Conservation (phyloP, 345 rosid species). For the Moricandia moricandioides region DNA sequence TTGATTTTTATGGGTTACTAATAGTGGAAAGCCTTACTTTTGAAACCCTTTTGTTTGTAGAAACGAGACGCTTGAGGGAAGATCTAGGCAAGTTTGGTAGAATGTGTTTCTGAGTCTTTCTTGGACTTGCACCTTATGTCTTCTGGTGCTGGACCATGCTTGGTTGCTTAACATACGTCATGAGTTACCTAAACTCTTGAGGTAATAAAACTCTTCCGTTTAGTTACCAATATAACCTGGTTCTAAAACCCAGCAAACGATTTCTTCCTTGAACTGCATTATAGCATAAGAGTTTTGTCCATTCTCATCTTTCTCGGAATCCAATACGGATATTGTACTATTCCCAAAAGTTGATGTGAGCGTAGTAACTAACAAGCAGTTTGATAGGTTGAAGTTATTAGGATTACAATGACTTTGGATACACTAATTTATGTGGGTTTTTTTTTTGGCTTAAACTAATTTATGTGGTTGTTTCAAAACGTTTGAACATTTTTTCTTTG, state of each 20-base stretch:
- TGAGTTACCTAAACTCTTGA: slow-evolving; percentile 60
- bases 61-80: slow-evolving; percentile 79
- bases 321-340: background rate
- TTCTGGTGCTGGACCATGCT: slow-evolving; percentile 88
- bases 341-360: background rate
- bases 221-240: background rate
- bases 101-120: slow-evolving; percentile 86
- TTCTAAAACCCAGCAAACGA: background rate
- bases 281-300: background rate
- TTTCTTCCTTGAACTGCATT: background rate
- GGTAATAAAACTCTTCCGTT: slow-evolving; percentile 37
- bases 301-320: background rate
- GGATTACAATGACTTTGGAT: background rate
- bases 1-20: background rate
- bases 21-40: background rate
- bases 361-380: background rate
- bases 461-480: background rate
- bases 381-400: background rate
- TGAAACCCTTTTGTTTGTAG: slow-evolving; percentile 34
- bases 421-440: background rate
- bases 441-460: too few relatives aligned
- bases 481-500: background rate
- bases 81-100: slow-evolving; percentile 84
- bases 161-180: slow-evolving; percentile 76
- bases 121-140: slow-evolving; percentile 95